Conservation (phyloP, 1,284 basidiomycete genomes). For the Irpex rosettiformis region DNA sequence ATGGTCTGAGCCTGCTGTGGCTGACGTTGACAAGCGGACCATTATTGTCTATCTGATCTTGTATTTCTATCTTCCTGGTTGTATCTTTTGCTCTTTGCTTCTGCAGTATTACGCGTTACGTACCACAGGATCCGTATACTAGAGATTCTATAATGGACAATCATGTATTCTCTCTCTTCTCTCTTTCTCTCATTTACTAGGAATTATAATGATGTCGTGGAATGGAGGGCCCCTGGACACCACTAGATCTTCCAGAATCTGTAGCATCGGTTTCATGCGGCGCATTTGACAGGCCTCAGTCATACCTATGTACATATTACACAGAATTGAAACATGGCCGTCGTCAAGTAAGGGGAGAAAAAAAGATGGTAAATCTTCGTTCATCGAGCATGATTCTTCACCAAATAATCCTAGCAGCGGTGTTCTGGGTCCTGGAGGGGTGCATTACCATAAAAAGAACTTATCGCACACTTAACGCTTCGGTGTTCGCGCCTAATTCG, state of each 20-base stretch:
- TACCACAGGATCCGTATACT: not conserved
- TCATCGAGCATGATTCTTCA: no score
- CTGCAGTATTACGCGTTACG: not conserved
- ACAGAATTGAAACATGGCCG: no score
- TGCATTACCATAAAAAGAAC: not conserved
- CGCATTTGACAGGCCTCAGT: no score
- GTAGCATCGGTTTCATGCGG: no score
- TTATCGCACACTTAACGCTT: not conserved
- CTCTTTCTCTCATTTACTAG: not conserved
- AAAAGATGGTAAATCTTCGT: no score
- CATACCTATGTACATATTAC: no score
- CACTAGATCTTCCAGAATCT: no score
- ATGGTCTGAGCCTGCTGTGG: conserved; percentile 3
- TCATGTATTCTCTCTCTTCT: no score
- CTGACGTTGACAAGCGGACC: not conserved
- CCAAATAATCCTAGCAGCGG: not conserved
- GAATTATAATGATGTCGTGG: not conserved
- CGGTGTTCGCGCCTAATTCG: no score
- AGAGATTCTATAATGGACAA: no score
- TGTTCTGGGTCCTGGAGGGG: not conserved
- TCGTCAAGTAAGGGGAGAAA: no score
- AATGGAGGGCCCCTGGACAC: no score
- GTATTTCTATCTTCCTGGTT: conserved; percentile 2
- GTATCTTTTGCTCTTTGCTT: conserved; percentile 4
- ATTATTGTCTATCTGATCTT: not conserved